Percentiles rank a stretch among this genome's conserved stretches.
phyloP scores from a whole-genome alignment of 345 rosid species.

The Lepidium aucheri region DNA sequence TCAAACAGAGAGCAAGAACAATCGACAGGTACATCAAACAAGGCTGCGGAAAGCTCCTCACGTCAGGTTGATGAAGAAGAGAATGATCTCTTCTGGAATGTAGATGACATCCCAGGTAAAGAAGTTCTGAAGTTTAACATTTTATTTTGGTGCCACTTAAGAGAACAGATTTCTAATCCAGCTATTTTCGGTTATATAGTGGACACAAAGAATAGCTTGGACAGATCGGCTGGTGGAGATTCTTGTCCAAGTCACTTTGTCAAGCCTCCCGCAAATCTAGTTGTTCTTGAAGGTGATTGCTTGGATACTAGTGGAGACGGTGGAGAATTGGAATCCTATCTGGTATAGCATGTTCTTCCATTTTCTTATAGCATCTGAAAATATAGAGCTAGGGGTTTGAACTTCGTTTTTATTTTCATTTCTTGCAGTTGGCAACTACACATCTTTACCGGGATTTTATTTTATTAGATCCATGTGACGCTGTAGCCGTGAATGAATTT shows the following conservation, averaged over 20 bases:
- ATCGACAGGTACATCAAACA: slow-evolving; percentile 33
- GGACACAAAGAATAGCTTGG: slow-evolving; percentile 68
- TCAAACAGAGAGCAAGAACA: slow-evolving; percentile 59
- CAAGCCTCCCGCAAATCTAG: slow-evolving; percentile 89
- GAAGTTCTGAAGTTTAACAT: not conserved
- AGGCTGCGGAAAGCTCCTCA: slow-evolving; percentile 35
- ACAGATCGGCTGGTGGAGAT: slow-evolving; percentile 50
- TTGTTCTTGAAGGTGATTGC: slow-evolving; percentile 94
- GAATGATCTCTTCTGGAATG: slow-evolving; percentile 66
- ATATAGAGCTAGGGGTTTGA: slow-evolving; percentile 1
- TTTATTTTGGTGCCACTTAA: not conserved
- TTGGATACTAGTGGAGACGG: slow-evolving; percentile 65
- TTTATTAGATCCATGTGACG: slow-evolving; percentile 76
- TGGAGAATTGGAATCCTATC: slow-evolving; percentile 84
- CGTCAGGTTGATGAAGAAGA: slow-evolving; percentile 43
- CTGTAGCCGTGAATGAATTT: slow-evolving; percentile 47
- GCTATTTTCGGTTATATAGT: slow-evolving; percentile 35
- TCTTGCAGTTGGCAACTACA: slow-evolving; percentile 73
- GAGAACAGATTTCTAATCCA: not conserved
- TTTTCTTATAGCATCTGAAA: not conserved
- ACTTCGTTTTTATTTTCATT: slow-evolving; percentile 9
- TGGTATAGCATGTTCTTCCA: slow-evolving; percentile 45
- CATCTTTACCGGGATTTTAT: slow-evolving; percentile 82
- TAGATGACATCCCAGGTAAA: slow-evolving; percentile 71
- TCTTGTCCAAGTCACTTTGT: slow-evolving; percentile 49